phyloP scores from a whole-genome alignment of 2,329 filamentous ascomycete genomes.

The Alternaria sp. region DNA sequence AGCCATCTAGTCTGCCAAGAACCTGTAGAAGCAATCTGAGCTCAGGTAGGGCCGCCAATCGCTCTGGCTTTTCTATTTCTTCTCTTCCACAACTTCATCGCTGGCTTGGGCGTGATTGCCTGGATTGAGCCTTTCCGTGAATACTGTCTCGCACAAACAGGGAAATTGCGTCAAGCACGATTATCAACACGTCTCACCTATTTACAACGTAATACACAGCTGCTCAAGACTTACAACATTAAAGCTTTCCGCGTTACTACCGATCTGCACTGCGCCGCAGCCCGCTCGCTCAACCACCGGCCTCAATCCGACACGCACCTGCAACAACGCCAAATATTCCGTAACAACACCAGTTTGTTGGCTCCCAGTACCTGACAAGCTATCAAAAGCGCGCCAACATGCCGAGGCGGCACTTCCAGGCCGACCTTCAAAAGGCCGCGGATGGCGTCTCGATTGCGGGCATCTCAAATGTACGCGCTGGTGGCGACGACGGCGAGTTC shows the following conservation, averaged over 20 bases:
- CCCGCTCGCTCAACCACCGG: conserved; percentile 10
- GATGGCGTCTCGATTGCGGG: conserved; percentile 52
- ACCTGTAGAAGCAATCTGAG: conserved; percentile 2
- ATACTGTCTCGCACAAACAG: conserved; percentile 9
- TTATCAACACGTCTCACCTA: neutral
- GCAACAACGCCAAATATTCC: neutral
- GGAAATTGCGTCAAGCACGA: conserved; percentile 12
- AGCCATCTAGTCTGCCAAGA: conserved; percentile 20
- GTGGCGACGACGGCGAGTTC: conserved; percentile 77
- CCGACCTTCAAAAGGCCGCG: conserved; percentile 61
- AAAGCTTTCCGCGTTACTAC: neutral
- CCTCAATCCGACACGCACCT: neutral
- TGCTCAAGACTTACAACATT: neutral
- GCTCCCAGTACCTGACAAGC: neutral
- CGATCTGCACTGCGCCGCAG: conserved; percentile 6
- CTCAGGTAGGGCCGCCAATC: conserved; percentile 4
- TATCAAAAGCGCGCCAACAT: conserved; percentile 54
- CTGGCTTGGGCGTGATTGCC: conserved; percentile 3
- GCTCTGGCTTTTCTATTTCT: conserved; percentile 1
- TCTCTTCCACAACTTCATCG: conserved; percentile 10
- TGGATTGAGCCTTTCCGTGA: neutral
- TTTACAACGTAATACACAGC: neutral
- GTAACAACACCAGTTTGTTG: neutral
- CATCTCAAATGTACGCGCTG: conserved; percentile 65
- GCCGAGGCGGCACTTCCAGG: conserved; percentile 71